Conservation (phyloP, 352 stramenopile genomes). For the Phytophthora niederhauseri region DNA sequence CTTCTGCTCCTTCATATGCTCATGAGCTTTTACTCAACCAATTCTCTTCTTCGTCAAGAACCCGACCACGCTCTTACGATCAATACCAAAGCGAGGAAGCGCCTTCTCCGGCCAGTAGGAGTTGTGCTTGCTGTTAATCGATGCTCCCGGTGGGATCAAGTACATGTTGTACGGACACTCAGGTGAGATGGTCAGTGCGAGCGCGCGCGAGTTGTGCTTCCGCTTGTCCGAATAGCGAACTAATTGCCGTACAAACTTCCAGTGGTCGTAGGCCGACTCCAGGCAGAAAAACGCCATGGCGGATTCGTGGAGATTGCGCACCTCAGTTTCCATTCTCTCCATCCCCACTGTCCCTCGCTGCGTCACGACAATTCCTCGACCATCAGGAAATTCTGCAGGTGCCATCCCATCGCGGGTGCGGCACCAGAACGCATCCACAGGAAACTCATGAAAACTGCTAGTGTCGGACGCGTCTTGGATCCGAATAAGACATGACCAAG, state of each 20-base stretch:
- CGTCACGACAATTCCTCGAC: conserved; percentile 35
- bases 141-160: conserved; percentile 70
- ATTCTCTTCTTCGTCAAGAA: conserved; percentile 61
- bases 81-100: conserved; percentile 45
- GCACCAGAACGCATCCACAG: conserved; percentile 61
- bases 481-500: conserved; percentile 61
- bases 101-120: conserved; percentile 67
- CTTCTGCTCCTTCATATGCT: neutral
- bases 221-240: conserved; percentile 75
- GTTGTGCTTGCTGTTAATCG: conserved; percentile 78
- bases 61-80: conserved; percentile 70
- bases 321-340: conserved; percentile 43
- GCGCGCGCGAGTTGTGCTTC: conserved; percentile 50
- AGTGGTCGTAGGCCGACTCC: conserved; percentile 70
- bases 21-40: conserved; percentile 1
- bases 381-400: conserved; percentile 30
- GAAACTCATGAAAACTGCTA: conserved; percentile 51
- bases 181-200: conserved; percentile 50
- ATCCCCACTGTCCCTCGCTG: conserved; percentile 56
- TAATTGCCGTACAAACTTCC: conserved; percentile 74
- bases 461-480: conserved; percentile 60
- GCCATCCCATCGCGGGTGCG: conserved; percentile 38
- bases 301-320: conserved; percentile 49
- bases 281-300: conserved; percentile 61
- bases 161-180: conserved; percentile 58